Conservation (phyloP, 2,329 filamentous ascomycete species). For the Ceratocystis colombiana region DNA sequence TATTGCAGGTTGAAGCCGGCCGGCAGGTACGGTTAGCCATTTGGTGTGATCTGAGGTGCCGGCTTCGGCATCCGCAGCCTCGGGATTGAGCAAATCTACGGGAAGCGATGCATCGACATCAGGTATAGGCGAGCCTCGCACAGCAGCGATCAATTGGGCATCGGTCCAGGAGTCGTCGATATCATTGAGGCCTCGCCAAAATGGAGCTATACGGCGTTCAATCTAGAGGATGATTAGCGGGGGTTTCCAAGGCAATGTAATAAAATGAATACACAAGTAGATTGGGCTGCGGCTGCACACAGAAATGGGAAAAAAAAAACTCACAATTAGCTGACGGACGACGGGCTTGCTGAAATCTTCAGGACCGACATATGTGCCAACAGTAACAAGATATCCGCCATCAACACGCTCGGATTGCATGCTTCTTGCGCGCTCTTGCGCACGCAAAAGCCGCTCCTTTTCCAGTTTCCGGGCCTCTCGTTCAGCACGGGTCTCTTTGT, state of each 20-base stretch:
- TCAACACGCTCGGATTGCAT: constrained; percentile 88
- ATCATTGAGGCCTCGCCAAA: constrained; percentile 89
- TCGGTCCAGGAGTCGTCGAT: constrained; percentile 85
- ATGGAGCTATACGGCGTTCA: constrained; percentile 82
- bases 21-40: constrained; percentile 64
- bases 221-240: constrained; percentile 47
- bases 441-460: constrained; percentile 61
- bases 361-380: constrained; percentile 81
- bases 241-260: constrained; percentile 18
- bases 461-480: constrained; percentile 77
- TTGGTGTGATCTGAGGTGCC: constrained; percentile 49
- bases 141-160: constrained; percentile 86
- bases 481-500: constrained; percentile 83
- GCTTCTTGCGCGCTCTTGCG: constrained; percentile 81
- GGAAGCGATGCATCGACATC: constrained; percentile 72
- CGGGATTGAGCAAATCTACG: constrained; percentile 43
- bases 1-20: constrained; percentile 65
- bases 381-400: constrained; percentile 85
- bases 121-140: constrained; percentile 72
- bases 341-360: constrained; percentile 89
- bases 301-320: constrained; percentile 26
- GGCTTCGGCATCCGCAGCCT: constrained; percentile 42
- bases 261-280: constrained; percentile 16
- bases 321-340: constrained; percentile 83
- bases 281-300: no score